Evolutionary conservation across 257 asterid genomes (phyloP).

Genomic region (Fraxinus cuspidata): DNA sequence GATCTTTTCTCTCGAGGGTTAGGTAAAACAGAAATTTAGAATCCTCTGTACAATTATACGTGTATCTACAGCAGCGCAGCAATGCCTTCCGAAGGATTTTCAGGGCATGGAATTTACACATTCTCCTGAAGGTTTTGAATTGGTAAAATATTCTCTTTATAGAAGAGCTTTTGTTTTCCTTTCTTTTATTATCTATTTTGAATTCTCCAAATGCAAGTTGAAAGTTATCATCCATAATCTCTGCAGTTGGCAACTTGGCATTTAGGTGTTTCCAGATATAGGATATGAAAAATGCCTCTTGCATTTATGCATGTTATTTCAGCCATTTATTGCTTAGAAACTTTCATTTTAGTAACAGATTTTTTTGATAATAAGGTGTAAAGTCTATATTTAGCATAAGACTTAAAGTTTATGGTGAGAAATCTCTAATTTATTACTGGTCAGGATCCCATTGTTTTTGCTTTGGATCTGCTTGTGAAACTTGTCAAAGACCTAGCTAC

Average conservation of each 20-base stretch:
- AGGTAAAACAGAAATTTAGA: slow-evolving; percentile 62
- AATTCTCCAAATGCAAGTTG: slow-evolving; percentile 8
- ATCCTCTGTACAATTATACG: slow-evolving; percentile 64
- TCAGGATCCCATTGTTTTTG: not conserved
- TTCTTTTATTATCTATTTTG: slow-evolving; percentile 13
- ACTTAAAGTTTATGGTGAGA: not conserved
- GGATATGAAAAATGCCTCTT: not conserved
- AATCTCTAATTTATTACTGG: slow-evolving; percentile 10
- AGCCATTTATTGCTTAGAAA: slow-evolving; percentile 2
- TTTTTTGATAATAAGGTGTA: slow-evolving; percentile 4
- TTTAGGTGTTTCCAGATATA: not conserved
- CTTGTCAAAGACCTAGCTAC: not conserved
- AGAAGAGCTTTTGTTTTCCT: not conserved
- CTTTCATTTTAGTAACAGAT: slow-evolving; percentile 11
- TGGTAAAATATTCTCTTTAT: slow-evolving; percentile 47
- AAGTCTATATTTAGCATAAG: slow-evolving; percentile 1
- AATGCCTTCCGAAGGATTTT: slow-evolving; percentile 33
- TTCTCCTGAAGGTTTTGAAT: slow-evolving; percentile 50
- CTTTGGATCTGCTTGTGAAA: not conserved
- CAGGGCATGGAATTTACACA: slow-evolving; percentile 40
- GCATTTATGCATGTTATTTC: slow-evolving; percentile 11
- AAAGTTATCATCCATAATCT: slow-evolving; percentile 1
- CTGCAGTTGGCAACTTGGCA: not conserved
- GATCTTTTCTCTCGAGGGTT: slow-evolving; percentile 19
- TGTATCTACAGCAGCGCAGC: slow-evolving; percentile 53